Base-by-base conservation (phyloP, 148 eudicot species). In the Nyssa sinensis region DNA sequence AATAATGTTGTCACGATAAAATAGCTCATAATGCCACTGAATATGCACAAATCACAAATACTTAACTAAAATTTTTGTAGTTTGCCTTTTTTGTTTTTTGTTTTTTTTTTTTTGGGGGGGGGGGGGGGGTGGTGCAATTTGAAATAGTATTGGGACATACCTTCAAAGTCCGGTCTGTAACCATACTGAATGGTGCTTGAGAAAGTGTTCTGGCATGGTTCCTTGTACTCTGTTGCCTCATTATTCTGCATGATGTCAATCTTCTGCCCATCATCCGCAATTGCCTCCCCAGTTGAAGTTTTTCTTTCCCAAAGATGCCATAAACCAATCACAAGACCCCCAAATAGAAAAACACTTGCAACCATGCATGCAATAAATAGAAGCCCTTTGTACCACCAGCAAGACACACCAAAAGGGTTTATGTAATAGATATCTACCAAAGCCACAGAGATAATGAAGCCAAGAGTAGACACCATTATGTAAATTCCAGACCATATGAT, bases 381-480 rank as follows among this genome's bases (percentile, higher is more conserved):
- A 78, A 94, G 88, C 69, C 98, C 98, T 74, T 94, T 94, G 82
- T 88, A 92, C 98, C 96, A 94, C 91, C 90, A 89, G 37, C 55
- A 64, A 25, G 51, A 4, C 71, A 90, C 69, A 29, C 65, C 68
- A 67, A 72, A 80, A 21, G 96, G 91, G 71, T 87, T 90, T 74
- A 92, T 86, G 78, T 90, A 88, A 34, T 67, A 84, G 39, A 59
- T 68, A 37, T 94, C 76, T 59, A 92, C 30, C 79, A 92, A 82
- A 10, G 80, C 87, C 74, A 87, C 75, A 28, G 81, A 81, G 16
- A 85, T 44, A 32, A 90, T 51, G 19, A 94, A 86, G 55, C 98
- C 98, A 17, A 88, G 62, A 17, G 91, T 86, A 1, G 93, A 83
- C 41, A 86, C 84, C 9, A 85, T 69, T 10, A 88, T 70, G 49